These are phyloP conservation scores for Nakazawaea holstii DNA, from an alignment of 805 yeast genomes.

Conservation along the genomic window DNA sequence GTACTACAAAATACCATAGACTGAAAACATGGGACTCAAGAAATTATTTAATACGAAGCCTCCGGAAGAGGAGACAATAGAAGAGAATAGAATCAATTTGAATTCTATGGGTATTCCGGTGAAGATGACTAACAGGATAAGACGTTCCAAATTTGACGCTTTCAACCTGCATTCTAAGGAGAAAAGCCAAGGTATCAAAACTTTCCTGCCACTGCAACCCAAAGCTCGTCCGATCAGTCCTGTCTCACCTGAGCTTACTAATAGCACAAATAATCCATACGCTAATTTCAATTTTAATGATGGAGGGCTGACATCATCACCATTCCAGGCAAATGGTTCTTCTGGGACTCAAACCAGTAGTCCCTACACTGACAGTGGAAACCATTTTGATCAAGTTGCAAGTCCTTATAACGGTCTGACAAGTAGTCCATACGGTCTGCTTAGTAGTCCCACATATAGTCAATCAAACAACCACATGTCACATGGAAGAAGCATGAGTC, in stretches of 20 bases:
- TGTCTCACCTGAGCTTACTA: neutral
- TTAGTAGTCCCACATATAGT: no score
- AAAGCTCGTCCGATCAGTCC: neutral
- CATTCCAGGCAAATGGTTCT: no score
- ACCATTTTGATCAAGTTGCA: no score
- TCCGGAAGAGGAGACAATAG: conserved; percentile 41
- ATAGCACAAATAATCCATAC: neutral
- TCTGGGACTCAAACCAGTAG: no score
- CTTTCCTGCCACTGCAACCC: neutral
- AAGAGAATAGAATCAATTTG: conserved; percentile 33
- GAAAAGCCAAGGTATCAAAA: conserved; percentile 21
- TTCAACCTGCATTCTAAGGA: conserved; percentile 41
- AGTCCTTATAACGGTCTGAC: no score
- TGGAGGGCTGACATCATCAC: neutral
- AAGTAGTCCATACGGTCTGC: no score
- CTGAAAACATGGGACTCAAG: conserved; percentile 38
- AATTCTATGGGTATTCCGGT: conserved; percentile 36
- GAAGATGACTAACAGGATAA: conserved; percentile 25
- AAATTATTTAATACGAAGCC: conserved; percentile 39
- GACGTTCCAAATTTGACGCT: conserved; percentile 39
- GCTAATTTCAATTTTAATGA: neutral
- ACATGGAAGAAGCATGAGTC: no score
- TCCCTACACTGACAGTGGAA: no score
- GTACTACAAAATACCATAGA: no score
- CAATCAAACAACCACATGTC: no score